Base-by-base conservation (phyloP, 179 eudicot genomes). In the Vitellaria paradoxa region DNA sequence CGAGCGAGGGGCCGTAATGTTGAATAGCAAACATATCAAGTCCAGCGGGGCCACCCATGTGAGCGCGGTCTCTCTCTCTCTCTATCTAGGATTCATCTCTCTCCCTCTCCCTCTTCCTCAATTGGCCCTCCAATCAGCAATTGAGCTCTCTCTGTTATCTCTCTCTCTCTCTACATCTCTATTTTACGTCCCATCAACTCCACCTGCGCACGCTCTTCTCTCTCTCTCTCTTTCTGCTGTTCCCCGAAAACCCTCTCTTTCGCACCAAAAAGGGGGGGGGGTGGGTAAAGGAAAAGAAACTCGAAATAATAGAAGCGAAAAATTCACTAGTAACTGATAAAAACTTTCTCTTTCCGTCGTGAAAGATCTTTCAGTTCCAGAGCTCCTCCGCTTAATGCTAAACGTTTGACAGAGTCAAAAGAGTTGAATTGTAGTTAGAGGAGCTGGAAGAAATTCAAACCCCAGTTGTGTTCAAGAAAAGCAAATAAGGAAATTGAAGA, bases 141-240 rank as follows among this genome's bases (percentile, higher is more conserved):
- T 63, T 20, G 17, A 69, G 57, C 20, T 26, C 8, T 49, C 3
- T 30, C 37, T 30, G 57, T 9, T 26, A 2, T 49, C 3, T 30
- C 37, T 30, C 37, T 30, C 37, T 30, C 37, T 30, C 37, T 30
- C 2, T 30, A 30, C 37, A 30, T 30, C 37, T 30, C 73, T 13
- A 81, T 77, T 79, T 76, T 30, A 78, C 79, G 82, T 84, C 86
- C 81, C 78, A 77, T 78, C 82, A 56, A 10, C 45, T 45, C 18
- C 75, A 9, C 52, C 2, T 2, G 2, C 37, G 37, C 37, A 30
- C 37, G 2, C 37, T 30, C 37, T 30, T 30, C 20, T 57, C 62
- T 57, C 68, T 26, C 49, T 24, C 61, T 52, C 65, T 46, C 68
- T 69, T 37, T 21, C 15, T 49, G 47, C 50, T 12, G 11, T 68